These are phyloP conservation scores for Penicillium dipodomyicola DNA, from an alignment of 495 filamentous ascomycete species.

Conservation along the genomic window DNA sequence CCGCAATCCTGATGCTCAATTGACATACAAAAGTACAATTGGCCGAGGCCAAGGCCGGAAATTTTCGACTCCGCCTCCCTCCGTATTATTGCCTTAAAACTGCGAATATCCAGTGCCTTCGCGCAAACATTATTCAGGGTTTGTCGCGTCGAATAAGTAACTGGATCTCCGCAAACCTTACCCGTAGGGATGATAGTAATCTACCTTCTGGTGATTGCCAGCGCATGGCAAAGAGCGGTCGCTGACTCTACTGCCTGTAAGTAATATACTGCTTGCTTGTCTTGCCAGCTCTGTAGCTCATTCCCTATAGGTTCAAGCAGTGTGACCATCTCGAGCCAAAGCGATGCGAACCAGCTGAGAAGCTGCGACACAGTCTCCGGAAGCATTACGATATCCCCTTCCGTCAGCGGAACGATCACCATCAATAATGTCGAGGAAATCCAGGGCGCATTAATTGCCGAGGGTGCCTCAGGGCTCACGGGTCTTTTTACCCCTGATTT, in stretches of 20 bases:
- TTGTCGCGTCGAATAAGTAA: neutral
- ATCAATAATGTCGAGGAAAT: conserved; percentile 28
- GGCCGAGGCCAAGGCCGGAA: neutral
- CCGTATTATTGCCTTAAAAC: neutral
- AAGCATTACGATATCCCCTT: conserved; percentile 27
- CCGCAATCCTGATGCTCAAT: neutral
- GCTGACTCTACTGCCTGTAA: conserved; percentile 2
- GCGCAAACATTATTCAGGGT: neutral
- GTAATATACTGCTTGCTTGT: neutral
- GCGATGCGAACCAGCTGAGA: conserved; percentile 25
- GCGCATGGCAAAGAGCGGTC: neutral
- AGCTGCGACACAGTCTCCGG: conserved; percentile 29
- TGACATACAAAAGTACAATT: neutral
- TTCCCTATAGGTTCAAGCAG: conserved; percentile 22
- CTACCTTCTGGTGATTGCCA: neutral
- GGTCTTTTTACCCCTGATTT: conserved; percentile 23
- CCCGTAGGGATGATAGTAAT: conserved; percentile 2
- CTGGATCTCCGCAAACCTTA: neutral
- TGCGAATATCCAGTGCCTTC: neutral
- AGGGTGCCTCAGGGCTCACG: conserved; percentile 20
- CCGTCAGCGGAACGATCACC: conserved; percentile 26
- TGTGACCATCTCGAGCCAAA: conserved; percentile 31
- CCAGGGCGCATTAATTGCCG: conserved; percentile 25
- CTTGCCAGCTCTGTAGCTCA: neutral
- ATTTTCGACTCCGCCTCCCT: conserved; percentile 6